These are phyloP conservation scores for Atkinsonella hypoxylon DNA, from an alignment of 2,329 filamentous ascomycete species.

Conservation along the genomic window DNA sequence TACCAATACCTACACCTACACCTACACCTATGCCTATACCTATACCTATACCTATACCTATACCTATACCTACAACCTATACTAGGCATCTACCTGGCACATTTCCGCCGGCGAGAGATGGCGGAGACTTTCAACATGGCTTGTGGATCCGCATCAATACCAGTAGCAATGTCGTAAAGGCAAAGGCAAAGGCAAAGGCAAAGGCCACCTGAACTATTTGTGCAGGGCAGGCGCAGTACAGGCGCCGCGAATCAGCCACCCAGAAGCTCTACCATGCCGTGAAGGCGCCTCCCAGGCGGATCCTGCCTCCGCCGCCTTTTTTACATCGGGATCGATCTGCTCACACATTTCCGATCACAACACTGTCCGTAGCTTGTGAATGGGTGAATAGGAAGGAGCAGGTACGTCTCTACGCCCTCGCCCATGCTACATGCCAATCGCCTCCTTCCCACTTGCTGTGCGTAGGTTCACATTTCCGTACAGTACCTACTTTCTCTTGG, in stretches of 20 bases:
- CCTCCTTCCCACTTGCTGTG: too few species aligned
- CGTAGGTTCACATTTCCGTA: too few species aligned
- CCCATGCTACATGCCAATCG: neutral
- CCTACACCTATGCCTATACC: too few species aligned
- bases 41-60: too few species aligned
- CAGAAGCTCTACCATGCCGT: too few species aligned
- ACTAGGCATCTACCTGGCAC: too few species aligned
- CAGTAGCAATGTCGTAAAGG: neutral
- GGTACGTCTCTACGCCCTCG: neutral
- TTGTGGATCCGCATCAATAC: too few species aligned
- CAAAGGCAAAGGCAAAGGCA: neutral
- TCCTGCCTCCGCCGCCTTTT: neutral
- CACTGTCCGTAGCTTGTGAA: neutral
- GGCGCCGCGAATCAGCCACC: conserved; percentile 3
- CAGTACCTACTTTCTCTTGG: too few species aligned
- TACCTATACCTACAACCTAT: too few species aligned
- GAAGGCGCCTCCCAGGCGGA: neutral
- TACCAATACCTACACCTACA: too few species aligned
- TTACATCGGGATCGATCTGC: conserved; percentile 8
- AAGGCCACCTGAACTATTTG: conserved; percentile 3
- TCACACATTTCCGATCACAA: conserved; percentile 5
- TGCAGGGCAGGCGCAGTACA: neutral
- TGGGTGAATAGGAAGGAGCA: neutral
- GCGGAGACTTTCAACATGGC: too few species aligned
- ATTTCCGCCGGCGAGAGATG: too few species aligned